Evolutionary conservation across 2,329 filamentous ascomycete genomes (phyloP).

Genomic region (Canariomyces notabilis): DNA sequence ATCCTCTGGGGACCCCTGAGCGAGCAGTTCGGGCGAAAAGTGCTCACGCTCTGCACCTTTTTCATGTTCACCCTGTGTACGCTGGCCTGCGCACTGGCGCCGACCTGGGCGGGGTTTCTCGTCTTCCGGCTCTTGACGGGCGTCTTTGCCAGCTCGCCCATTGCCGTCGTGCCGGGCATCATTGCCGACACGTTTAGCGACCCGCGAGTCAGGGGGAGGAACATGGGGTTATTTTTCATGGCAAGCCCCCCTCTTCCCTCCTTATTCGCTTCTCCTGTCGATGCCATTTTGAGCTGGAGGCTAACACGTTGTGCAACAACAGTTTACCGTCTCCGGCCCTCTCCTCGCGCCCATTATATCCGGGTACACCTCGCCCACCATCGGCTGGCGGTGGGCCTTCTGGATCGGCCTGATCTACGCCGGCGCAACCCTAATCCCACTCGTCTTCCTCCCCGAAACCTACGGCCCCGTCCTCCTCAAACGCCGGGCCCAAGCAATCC

Average conservation of each 20-base stretch:
- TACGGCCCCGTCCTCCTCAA: conserved; percentile 55
- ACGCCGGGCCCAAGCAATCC: conserved; percentile 51
- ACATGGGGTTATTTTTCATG: conserved; percentile 61
- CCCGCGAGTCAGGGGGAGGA: conserved; percentile 50
- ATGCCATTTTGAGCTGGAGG: no score
- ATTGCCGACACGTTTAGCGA: conserved; percentile 62
- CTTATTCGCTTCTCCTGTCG: no score
- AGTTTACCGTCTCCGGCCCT: conserved; percentile 61
- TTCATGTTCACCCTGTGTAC: conserved; percentile 46
- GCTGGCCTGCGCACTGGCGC: conserved; percentile 51
- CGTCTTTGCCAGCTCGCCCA: conserved; percentile 51
- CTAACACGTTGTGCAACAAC: background rate
- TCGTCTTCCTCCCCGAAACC: conserved; percentile 62
- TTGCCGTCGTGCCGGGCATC: conserved; percentile 58
- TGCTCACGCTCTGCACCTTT: conserved; percentile 42
- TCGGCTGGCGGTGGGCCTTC: conserved; percentile 66
- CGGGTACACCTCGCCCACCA: conserved; percentile 52
- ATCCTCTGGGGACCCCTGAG: conserved; percentile 61
- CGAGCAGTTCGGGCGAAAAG: conserved; percentile 57
- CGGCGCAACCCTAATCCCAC: conserved; percentile 52
- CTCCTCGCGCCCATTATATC: conserved; percentile 62
- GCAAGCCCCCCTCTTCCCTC: no score
- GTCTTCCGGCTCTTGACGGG: conserved; percentile 52
- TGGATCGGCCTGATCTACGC: conserved; percentile 68
- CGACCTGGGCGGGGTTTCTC: conserved; percentile 48